These are phyloP conservation scores for Rhinocladiella mackenziei DNA, from an alignment of 2,329 filamentous ascomycete genomes.

Conservation along the genomic window DNA sequence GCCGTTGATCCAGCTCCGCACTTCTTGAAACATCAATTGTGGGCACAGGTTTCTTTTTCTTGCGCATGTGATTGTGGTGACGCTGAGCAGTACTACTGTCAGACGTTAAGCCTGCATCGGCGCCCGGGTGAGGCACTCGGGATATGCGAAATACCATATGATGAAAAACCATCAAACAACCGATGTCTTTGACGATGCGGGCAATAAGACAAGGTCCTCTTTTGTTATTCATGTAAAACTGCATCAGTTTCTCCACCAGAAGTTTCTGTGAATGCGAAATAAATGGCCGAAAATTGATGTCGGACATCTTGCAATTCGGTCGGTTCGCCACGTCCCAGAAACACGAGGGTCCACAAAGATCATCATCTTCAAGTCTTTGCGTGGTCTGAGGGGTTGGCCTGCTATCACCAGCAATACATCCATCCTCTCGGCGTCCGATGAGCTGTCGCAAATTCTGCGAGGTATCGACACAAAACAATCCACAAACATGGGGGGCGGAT, in stretches of 20 bases:
- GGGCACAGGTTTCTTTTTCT: slow-evolving; percentile 13
- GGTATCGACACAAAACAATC: slow-evolving; percentile 27
- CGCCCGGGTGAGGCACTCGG: slow-evolving; percentile 6
- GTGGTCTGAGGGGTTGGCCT: slow-evolving; percentile 1
- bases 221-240: slow-evolving; percentile 24
- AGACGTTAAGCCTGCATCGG: background rate
- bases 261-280: slow-evolving; percentile 12
- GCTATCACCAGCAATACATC: slow-evolving; percentile 6
- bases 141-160: slow-evolving; percentile 18
- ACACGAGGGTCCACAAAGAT: slow-evolving; percentile 20
- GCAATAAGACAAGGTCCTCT: slow-evolving; percentile 27
- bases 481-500: slow-evolving; percentile 23
- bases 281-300: slow-evolving; percentile 14
- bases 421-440: slow-evolving; percentile 12
- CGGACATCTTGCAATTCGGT: slow-evolving; percentile 14
- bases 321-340: slow-evolving; percentile 24
- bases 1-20: slow-evolving; percentile 21
- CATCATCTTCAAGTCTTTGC: slow-evolving; percentile 14
- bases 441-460: slow-evolving; percentile 10
- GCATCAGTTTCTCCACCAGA: slow-evolving; percentile 15
- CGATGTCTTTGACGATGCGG: slow-evolving; percentile 19
- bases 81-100: slow-evolving; percentile 12
- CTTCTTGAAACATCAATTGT: slow-evolving; percentile 23
- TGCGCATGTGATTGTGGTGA: background rate
- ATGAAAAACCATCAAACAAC: slow-evolving; percentile 24